Conservation (phyloP, 352 stramenopile genomes). For the Phytophthora foliorum region DNA sequence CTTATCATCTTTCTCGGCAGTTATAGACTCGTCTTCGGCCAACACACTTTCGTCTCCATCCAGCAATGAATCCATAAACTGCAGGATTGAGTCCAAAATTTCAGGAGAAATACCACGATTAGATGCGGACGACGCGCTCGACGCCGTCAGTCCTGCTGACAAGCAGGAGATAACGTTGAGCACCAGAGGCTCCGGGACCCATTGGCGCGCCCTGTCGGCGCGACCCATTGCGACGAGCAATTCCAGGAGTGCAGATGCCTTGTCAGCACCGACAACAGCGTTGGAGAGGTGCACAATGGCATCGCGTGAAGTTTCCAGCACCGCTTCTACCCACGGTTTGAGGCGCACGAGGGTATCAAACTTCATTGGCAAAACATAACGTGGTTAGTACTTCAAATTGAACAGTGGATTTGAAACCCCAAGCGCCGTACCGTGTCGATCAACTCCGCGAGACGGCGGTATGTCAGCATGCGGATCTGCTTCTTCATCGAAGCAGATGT, state of each 20-base stretch:
- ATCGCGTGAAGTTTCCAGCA: conserved; percentile 58
- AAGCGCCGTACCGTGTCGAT: conserved; percentile 60
- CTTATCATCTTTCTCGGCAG: conserved; percentile 8
- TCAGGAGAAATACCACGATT: conserved; percentile 67
- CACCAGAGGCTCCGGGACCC: conserved; percentile 50
- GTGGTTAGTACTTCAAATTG: conserved; percentile 10
- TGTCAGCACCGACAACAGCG: conserved; percentile 76
- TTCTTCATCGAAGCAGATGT: conserved; percentile 71
- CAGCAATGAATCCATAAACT: conserved; percentile 84
- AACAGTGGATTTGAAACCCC: not conserved
- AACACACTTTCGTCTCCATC: conserved; percentile 68
- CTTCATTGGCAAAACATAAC: conserved; percentile 23
- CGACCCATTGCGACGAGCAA: conserved; percentile 73
- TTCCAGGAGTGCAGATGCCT: conserved; percentile 82
- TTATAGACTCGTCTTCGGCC: conserved; percentile 30
- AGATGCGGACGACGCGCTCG: conserved; percentile 28
- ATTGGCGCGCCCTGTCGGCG: conserved; percentile 47
- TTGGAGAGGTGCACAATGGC: conserved; percentile 77
- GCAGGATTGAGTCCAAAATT: conserved; percentile 75
- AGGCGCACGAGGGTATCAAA: conserved; percentile 79
- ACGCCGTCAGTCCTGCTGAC: conserved; percentile 58
- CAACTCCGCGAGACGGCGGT: conserved; percentile 78
- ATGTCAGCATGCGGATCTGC: conserved; percentile 84
- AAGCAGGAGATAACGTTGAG: conserved; percentile 74
- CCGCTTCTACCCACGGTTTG: conserved; percentile 64